Base-by-base conservation (phyloP, 129 eudicot species). In the Flaveria linearis region DNA sequence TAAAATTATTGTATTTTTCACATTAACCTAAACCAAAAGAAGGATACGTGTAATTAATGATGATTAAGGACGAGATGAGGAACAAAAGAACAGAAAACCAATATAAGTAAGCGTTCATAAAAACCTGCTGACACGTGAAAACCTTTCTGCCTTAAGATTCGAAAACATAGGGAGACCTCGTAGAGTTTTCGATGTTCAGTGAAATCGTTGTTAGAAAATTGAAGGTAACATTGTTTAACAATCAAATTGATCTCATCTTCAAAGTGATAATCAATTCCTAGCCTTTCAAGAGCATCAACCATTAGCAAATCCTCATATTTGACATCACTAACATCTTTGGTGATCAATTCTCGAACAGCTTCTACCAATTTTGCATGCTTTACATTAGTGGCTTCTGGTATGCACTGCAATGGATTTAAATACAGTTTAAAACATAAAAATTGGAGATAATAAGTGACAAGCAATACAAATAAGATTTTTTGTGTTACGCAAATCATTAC, bases 101-200 rank as follows among this genome's bases (percentile, higher is more conserved):
- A 45, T 0, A 28, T 14, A 13, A 11, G 14, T 11, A 42, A 36
- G 52, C 14, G 43, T 61, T 8, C 1, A 5, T 18, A 71, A 10
- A 15, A 26, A 86, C 95, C 87, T 82, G 87, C 69, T 0, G 82
- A 50, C 15, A 87, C 76, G 3, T 56, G 23, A 77, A 76, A 80
- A 9, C 88, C 92, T 23, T 86, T 65, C 30, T 90, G 91, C 67
- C 96, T 82, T 16, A 90, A 64, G 23, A 90, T 68, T 26, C 92
- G 82, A 69, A 90, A 90, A 28, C 47, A 64, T 9, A 85, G 70
- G 0, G 96, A 86, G 82, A 78, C 74, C 26, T 74, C 70, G 25
- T 22, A 55, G 17, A 86, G 89, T 64, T 63, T 73, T 26, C 9
- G 43, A 3, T 73, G n/a, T 33, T 53, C 8, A n/a, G 9, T 7